Conservation (phyloP, 257 asterid species). For the Solanum medicagineum region DNA sequence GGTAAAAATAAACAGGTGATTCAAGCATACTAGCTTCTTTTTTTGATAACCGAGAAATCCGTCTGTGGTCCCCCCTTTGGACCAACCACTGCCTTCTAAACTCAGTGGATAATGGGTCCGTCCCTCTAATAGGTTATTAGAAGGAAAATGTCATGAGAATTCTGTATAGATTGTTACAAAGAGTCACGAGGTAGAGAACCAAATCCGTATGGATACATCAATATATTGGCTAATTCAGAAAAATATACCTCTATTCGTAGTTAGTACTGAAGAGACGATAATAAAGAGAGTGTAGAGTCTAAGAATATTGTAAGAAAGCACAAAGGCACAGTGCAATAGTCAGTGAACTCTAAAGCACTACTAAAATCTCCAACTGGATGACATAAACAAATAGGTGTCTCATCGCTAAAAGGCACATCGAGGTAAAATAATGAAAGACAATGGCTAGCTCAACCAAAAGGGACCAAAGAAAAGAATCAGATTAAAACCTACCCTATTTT, state of each 20-base stretch:
- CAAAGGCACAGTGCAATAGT: not conserved
- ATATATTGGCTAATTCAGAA: not conserved
- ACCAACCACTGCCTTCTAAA: too few relatives aligned
- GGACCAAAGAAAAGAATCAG: not conserved
- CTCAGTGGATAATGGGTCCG: too few relatives aligned
- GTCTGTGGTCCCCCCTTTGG: too few relatives aligned
- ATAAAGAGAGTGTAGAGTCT: not conserved
- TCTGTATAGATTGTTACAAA: not conserved
- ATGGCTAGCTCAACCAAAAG: not conserved
- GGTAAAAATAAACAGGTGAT: not conserved
- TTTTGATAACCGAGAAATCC: too few relatives aligned
- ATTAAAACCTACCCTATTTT: slow-evolving; percentile 37
- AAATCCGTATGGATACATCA: not conserved
- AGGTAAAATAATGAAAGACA: not conserved
- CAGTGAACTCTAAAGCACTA: not conserved
- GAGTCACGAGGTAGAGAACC: not conserved
- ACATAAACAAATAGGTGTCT: not conserved
- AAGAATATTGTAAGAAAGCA: not conserved
- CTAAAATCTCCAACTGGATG: not conserved
- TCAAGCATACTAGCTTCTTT: not conserved
- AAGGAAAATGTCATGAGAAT: not conserved
- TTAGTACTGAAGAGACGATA: not conserved
- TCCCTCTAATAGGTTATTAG: not conserved
- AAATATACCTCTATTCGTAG: not conserved
- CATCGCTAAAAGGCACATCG: not conserved